These are phyloP conservation scores for Lichtheimia ramosa DNA, from an alignment of 371 early-diverging fungal genomes.

Conservation along the genomic window DNA sequence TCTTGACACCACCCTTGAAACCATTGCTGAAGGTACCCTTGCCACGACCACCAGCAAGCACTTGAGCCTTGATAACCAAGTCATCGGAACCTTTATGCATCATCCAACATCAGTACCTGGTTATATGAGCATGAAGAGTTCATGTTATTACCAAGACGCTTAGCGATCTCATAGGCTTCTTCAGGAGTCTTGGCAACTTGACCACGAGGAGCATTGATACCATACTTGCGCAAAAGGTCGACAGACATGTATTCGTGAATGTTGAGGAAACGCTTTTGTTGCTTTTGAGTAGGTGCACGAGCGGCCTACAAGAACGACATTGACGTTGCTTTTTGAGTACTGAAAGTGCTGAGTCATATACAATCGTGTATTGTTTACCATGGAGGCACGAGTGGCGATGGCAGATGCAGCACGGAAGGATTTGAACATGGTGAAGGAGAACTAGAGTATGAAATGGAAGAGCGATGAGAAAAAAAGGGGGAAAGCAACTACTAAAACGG, in stretches of 20 bases:
- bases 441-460: background rate
- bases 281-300: slow-evolving; percentile 50
- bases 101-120: too few relatives aligned
- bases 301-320: slow-evolving; percentile 27
- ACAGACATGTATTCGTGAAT: slow-evolving; percentile 97
- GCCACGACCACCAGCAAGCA: slow-evolving; percentile 98
- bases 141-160: slow-evolving; percentile 66
- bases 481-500: background rate
- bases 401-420: slow-evolving; percentile 55
- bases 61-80: slow-evolving; percentile 98
- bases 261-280: slow-evolving; percentile 88
- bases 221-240: slow-evolving; percentile 87
- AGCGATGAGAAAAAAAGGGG: background rate
- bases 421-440: slow-evolving; percentile 49
- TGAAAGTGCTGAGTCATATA: background rate
- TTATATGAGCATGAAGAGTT: background rate
- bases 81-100: slow-evolving; percentile 69
- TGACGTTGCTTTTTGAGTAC: background rate
- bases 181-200: slow-evolving; percentile 84
- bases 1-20: slow-evolving; percentile 94
- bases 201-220: slow-evolving; percentile 90
- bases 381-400: slow-evolving; percentile 49
- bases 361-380: slow-evolving; percentile 34
- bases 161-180: slow-evolving; percentile 88
- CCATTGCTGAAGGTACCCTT: slow-evolving; percentile 96